Base-by-base conservation (phyloP, 2,329 filamentous ascomycete genomes). In the Sporothrix euskadiensis region DNA sequence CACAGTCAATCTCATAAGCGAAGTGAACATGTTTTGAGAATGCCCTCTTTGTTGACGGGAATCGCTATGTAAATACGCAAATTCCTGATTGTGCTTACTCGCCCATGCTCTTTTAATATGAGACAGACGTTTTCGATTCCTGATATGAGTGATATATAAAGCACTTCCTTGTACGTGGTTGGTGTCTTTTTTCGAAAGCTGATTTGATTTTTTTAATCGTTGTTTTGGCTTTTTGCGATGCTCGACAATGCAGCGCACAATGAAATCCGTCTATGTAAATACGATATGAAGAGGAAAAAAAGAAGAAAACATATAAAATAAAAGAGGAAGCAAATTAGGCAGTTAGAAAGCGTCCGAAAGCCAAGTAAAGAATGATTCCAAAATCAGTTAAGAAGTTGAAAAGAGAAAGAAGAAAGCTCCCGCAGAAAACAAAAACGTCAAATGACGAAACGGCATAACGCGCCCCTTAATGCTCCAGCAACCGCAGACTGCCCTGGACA, bases 401-500 rank as follows among this genome's bases (percentile, higher is more conserved):
- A 39, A 35, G n/a, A 30, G 4, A 10, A 8, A 26, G 30, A 66
- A 49, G 16, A 69, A 39, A 56, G 47, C 47, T 54, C 47, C 66
- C 47, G 47, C 10, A 32, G 63, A 22, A 10, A 71, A 35, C 10
- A 54, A 22, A 30, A 39, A 61, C 32, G 35, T 47, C 39, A 65
- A 65, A 52, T 19, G 54, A 71, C 10, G 44, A 12, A 61, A 30
- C 26, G 30, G 9, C 19, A 65, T 19, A n/a, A 14, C 49, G 14
- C 54, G 30, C 30, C 41, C 6, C 10, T 57, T 88, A 91, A 81
- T 91, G 89, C 85, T 91, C 89, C 77, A 91, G 84, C 78, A 91
- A 83, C 80, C 89, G 88, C 88, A 99, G 89, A 84, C 94, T 97
- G 80, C 96, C 96, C 88, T 99, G 96, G 73, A 99, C 96, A 70